Percentiles rank a stretch among this genome's conserved stretches.
These are phyloP conservation scores for Rhizoclosmatium globosum DNA, from an alignment of 192 early-diverging fungal species.

Conservation along the genomic window DNA sequence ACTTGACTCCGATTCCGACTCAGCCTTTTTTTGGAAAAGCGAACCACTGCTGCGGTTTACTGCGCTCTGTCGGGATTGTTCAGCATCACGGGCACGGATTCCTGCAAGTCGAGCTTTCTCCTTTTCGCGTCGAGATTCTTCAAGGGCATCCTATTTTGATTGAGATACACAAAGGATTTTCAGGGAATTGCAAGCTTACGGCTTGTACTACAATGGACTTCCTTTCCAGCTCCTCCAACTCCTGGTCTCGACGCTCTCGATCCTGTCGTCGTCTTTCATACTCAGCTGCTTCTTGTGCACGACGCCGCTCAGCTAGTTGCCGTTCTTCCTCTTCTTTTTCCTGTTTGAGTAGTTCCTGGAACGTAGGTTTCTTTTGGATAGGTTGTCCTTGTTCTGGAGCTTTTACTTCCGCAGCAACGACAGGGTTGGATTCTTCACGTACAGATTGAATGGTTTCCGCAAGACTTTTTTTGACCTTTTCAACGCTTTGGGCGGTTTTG, in stretches of 20 bases:
- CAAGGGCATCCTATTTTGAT: slow-evolving; percentile 1
- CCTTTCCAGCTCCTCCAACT: slow-evolving; percentile 43
- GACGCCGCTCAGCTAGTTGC: neutral
- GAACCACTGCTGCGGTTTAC: no score
- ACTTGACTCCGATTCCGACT: no score
- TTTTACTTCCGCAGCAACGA: neutral
- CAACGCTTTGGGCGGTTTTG: no score
- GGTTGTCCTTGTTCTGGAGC: neutral
- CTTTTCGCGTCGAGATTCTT: slow-evolving; percentile 33
- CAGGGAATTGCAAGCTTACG: no score
- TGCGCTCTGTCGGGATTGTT: neutral
- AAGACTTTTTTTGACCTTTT: neutral
- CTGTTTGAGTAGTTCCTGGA: slow-evolving; percentile 4
- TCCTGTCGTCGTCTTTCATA: slow-evolving; percentile 25
- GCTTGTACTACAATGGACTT: slow-evolving; percentile 5
- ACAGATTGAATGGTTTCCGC: neutral
- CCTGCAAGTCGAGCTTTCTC: slow-evolving; percentile 35
- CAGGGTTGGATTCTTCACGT: neutral
- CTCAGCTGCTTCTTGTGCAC: slow-evolving; percentile 19
- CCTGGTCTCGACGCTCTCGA: slow-evolving; percentile 28
- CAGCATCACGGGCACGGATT: slow-evolving; percentile 5
- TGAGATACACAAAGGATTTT: no score
- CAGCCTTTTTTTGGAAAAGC: no score
- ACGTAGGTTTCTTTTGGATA: neutral
- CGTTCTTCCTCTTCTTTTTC: slow-evolving; percentile 31